Evolutionary conservation across 1,139 yeast species (phyloP).

Genomic region (Meyerozyma guilliermondii): DNA sequence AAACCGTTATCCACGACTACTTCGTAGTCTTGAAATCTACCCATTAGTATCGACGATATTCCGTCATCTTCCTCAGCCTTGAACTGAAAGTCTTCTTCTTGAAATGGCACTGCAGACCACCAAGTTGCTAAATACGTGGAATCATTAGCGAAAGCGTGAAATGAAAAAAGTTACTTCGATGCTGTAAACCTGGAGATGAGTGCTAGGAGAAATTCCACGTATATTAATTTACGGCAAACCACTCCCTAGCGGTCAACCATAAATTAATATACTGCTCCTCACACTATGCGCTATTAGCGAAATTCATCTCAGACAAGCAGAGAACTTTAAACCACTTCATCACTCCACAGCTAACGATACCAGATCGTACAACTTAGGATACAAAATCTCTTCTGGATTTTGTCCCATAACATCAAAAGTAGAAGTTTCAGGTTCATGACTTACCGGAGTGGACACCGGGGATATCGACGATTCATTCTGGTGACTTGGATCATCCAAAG

Average conservation of each 20-base stretch:
- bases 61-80: constrained; percentile 1
- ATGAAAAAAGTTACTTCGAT: constrained; percentile 27
- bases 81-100: background rate
- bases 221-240: constrained; percentile 17
- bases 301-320: constrained; percentile 26
- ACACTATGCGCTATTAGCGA: background rate
- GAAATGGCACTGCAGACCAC: constrained; percentile 2
- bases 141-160: background rate
- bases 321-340: constrained; percentile 18
- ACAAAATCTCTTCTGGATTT: constrained; percentile 50
- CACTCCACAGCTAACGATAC: constrained; percentile 3
- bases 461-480: constrained; percentile 4
- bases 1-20: background rate
- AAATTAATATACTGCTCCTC: constrained; percentile 21
- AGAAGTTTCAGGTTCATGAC: constrained; percentile 7
- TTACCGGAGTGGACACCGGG: constrained; percentile 6
- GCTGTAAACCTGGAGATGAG: constrained; percentile 23
- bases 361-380: constrained; percentile 11
- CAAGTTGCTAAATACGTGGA: background rate
- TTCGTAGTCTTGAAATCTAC: background rate
- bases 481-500: constrained; percentile 6
- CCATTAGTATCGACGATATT: constrained; percentile 1
- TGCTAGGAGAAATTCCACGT: constrained; percentile 17
- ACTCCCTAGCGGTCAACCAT: constrained; percentile 13
- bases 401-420: constrained; percentile 40